These are phyloP conservation scores for Lentinula edodes DNA, from an alignment of 768 basidiomycete species.

Conservation along the genomic window DNA sequence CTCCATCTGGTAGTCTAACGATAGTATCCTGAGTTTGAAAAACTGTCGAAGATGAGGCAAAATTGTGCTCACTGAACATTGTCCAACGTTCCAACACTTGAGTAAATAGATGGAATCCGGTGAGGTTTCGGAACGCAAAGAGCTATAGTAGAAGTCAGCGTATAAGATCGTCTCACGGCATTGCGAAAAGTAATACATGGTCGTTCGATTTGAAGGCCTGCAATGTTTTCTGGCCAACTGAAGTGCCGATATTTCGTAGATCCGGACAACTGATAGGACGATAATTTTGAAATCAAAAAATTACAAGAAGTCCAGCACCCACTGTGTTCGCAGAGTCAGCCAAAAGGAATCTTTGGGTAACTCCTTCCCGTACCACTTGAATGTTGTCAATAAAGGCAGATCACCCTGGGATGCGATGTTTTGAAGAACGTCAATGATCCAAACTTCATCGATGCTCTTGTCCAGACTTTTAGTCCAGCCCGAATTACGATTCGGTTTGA, in stretches of 20 bases:
- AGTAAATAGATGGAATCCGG: conserved; percentile 12
- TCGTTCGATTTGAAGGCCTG: conserved; percentile 8
- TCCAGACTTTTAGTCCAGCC: conserved; percentile 1
- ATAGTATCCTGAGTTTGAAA: not conserved
- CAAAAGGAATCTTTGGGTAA: conserved; percentile 14
- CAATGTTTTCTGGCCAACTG: conserved; percentile 13
- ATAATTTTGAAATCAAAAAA: too few species aligned
- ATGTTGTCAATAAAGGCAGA: conserved; percentile 9
- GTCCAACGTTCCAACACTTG: not conserved
- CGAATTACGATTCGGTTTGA: not conserved
- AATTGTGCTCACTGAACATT: not conserved
- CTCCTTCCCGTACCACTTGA: conserved; percentile 16
- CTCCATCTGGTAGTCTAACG: conserved; percentile 4
- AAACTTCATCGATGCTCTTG: conserved; percentile 8
- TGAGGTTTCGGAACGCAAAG: conserved; percentile 11
- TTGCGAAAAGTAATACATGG: conserved; percentile 6
- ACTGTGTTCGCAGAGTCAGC: conserved; percentile 12
- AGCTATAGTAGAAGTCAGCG: conserved; percentile 6
- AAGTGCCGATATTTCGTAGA: conserved; percentile 12
- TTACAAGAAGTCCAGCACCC: too few species aligned
- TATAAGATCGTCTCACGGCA: not conserved
- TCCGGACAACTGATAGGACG: conserved; percentile 10
- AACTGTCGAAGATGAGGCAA: not conserved
- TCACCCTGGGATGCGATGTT: conserved; percentile 8
- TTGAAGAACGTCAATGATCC: conserved; percentile 9